phyloP scores from a whole-genome alignment of 192 early-diverging fungal species.

The Coemansia sp. region DNA sequence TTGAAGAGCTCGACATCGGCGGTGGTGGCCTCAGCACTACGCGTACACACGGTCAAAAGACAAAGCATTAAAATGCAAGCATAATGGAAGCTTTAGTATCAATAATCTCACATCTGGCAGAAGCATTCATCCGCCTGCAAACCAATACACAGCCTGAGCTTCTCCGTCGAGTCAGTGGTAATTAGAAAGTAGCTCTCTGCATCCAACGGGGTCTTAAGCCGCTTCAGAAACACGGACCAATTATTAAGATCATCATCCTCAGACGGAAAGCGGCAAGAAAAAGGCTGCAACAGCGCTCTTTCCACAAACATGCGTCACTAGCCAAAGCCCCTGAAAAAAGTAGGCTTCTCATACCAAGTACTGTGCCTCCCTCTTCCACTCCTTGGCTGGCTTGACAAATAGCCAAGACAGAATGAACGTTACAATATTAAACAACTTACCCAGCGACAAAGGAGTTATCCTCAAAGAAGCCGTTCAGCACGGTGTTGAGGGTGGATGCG shows the following conservation, averaged over 20 bases:
- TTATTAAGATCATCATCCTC: constrained; percentile 56
- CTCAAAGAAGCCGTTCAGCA: constrained; percentile 77
- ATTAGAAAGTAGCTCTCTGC: constrained; percentile 51
- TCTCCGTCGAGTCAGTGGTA: constrained; percentile 27
- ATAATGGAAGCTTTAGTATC: too few species aligned
- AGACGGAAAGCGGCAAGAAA: background rate
- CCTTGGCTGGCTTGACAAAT: too few species aligned
- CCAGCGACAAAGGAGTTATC: constrained; percentile 75
- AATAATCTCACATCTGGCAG: too few species aligned
- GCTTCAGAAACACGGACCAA: constrained; percentile 65
- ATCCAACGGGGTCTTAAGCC: constrained; percentile 64
- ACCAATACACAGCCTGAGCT: too few species aligned
- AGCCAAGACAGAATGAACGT: background rate
- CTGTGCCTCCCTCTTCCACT: too few species aligned
- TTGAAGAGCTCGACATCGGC: constrained; percentile 89
- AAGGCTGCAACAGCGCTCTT: background rate
- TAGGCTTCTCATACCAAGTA: too few species aligned
- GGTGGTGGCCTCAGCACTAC: constrained; percentile 71
- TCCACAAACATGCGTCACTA: too few species aligned
- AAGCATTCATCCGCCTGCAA: too few species aligned
- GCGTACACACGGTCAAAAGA: background rate
- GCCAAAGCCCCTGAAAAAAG: background rate
- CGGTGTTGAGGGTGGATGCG: constrained; percentile 62
- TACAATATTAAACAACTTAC: constrained; percentile 52
- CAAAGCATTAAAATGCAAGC: background rate